A percentile compares a stretch with the other conserved stretches of the same genome.
phyloP scores from a whole-genome alignment of 2,329 filamentous ascomycete species.

The Arthrobotrys musiformis region DNA sequence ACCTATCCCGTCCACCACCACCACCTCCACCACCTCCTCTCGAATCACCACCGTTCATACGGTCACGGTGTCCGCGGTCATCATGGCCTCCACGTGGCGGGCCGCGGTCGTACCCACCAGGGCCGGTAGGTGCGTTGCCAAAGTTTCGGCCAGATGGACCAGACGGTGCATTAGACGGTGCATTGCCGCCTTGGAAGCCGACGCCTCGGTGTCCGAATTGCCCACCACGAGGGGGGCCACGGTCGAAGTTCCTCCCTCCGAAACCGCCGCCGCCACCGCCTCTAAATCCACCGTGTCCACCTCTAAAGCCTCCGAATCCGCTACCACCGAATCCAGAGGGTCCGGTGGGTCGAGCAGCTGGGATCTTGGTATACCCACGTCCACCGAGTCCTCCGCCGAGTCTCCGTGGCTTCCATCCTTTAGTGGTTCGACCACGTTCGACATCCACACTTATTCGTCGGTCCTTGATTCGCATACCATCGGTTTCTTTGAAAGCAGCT shows the following conservation, averaged over 20 bases:
- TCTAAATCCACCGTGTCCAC: slow-evolving; percentile 68
- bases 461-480: slow-evolving; percentile 92
- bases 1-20: slow-evolving; percentile 56
- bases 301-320: slow-evolving; percentile 71
- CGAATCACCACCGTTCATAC: slow-evolving; percentile 55
- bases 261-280: slow-evolving; percentile 60
- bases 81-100: slow-evolving; percentile 45
- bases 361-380: slow-evolving; percentile 87
- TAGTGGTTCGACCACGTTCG: slow-evolving; percentile 92
- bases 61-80: slow-evolving; percentile 47
- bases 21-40: slow-evolving; percentile 57
- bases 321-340: slow-evolving; percentile 70
- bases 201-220: slow-evolving; percentile 63
- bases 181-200: slow-evolving; percentile 69
- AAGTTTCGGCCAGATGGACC: slow-evolving; percentile 69
- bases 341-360: slow-evolving; percentile 76
- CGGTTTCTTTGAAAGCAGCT: slow-evolving; percentile 90
- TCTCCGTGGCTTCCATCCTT: slow-evolving; percentile 90
- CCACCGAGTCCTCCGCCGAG: slow-evolving; percentile 93
- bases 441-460: slow-evolving; percentile 93
- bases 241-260: slow-evolving; percentile 61
- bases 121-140: slow-evolving; percentile 64
- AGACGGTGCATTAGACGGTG: slow-evolving; percentile 71
- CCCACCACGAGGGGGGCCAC: slow-evolving; percentile 61
- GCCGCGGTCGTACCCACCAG: slow-evolving; percentile 58